These are phyloP conservation scores for Eimeria maxima DNA, from an alignment of 169 alveolate genomes.

Conservation along the genomic window DNA sequence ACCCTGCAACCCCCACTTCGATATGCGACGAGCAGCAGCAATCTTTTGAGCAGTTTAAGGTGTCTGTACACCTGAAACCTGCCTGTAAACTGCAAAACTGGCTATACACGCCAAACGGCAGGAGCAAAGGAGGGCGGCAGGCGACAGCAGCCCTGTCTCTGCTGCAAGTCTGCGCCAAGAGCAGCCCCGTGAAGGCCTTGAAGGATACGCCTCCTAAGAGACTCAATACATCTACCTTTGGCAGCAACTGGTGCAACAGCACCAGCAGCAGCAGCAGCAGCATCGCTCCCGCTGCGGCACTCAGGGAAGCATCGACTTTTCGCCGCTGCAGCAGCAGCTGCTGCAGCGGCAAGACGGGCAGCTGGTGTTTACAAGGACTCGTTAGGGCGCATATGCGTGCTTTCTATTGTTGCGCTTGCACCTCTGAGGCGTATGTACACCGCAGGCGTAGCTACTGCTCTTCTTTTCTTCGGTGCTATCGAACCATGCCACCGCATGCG, in stretches of 20 bases:
- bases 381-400: neutral
- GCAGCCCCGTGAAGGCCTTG: too few relatives aligned
- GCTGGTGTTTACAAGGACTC: neutral
- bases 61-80: neutral
- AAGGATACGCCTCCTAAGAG: neutral
- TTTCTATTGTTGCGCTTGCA: neutral
- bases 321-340: neutral
- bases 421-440: neutral
- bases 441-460: neutral
- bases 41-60: too few relatives aligned
- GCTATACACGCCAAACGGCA: neutral
- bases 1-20: neutral
- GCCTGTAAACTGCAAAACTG: neutral
- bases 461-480: neutral
- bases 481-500: neutral
- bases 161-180: neutral
- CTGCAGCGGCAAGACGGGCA: neutral
- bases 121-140: neutral
- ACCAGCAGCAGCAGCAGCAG: conserved; percentile 37
- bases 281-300: neutral
- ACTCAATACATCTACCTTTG: neutral
- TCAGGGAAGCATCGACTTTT: neutral
- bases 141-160: neutral
- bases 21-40: neutral
- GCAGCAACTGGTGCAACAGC: neutral